A percentile compares a stretch with the other conserved stretches of the same genome.
phyloP scores from a whole-genome alignment of 2,329 filamentous ascomycete species.

The Aphanocladium album region DNA sequence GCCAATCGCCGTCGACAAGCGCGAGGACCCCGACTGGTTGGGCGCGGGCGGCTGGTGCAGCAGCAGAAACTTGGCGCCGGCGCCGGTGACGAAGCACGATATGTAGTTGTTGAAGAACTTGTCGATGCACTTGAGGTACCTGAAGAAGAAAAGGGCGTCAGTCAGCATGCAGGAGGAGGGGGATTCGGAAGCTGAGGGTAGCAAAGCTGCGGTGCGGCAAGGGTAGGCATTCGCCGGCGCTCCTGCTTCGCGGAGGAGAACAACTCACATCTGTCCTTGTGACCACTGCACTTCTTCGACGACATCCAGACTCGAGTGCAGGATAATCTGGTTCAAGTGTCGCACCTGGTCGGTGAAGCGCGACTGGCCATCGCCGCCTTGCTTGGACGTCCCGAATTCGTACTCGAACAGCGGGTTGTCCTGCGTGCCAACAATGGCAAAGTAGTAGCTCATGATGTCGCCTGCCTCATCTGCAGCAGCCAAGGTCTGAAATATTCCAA shows the following conservation, averaged over 20 bases:
- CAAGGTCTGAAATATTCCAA: neutral
- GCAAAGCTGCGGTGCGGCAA: neutral
- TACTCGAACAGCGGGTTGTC: constrained; percentile 96
- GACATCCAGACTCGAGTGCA: constrained; percentile 89
- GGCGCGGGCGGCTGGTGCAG: constrained; percentile 69
- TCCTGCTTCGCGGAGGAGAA: constrained; percentile 16
- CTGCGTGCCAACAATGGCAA: constrained; percentile 90
- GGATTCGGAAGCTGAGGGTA: too few species aligned
- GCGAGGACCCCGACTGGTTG: constrained; percentile 37
- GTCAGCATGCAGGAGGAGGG: too few species aligned
- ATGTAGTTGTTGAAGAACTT: constrained; percentile 95
- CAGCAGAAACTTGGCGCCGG: constrained; percentile 89
- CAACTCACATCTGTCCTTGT: constrained; percentile 68
- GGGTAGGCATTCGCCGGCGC: neutral
- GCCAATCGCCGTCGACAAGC: constrained; percentile 65
- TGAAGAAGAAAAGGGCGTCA: constrained; percentile 28
- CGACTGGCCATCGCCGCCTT: constrained; percentile 86
- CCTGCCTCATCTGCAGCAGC: neutral
- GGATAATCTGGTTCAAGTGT: constrained; percentile 95
- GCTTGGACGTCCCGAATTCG: constrained; percentile 94
- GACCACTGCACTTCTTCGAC: constrained; percentile 97
- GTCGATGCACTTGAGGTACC: constrained; percentile 95
- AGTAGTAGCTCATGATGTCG: constrained; percentile 87
- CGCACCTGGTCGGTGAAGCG: constrained; percentile 84
- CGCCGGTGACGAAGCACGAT: constrained; percentile 88